Conservation (phyloP, 2,329 filamentous ascomycete genomes). For the Penicillium brevicompactum region DNA sequence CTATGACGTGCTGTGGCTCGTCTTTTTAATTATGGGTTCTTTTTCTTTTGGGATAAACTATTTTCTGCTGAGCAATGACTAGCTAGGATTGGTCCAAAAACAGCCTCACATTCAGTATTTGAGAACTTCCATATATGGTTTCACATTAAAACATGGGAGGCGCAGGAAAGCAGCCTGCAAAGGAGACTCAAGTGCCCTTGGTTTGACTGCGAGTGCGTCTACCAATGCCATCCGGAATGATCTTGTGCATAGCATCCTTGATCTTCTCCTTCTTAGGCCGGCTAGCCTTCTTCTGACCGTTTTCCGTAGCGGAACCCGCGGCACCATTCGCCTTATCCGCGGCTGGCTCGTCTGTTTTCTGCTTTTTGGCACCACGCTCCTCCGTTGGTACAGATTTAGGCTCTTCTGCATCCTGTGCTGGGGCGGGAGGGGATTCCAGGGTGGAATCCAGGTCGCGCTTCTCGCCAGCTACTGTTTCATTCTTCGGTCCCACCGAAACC, state of each 20-base stretch:
- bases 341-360: constrained; percentile 28
- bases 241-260: constrained; percentile 30
- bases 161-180: background rate
- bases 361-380: constrained; percentile 38
- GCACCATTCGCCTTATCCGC: constrained; percentile 17
- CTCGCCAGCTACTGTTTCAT: constrained; percentile 13
- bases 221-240: constrained; percentile 37
- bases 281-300: constrained; percentile 34
- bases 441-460: constrained; percentile 23
- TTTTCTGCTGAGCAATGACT: too few species aligned
- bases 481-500: constrained; percentile 10
- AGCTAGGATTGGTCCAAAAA: too few species aligned
- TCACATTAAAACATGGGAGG: background rate
- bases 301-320: constrained; percentile 12
- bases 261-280: constrained; percentile 35
- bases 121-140: background rate
- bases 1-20: background rate
- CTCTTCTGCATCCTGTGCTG: constrained; percentile 10
- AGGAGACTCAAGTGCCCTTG: constrained; percentile 25
- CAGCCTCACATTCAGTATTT: background rate
- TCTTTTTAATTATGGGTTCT: too few species aligned
- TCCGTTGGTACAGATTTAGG: constrained; percentile 14
- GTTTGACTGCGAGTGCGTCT: constrained; percentile 44
- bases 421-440: background rate
- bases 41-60: too few species aligned